Percentiles rank a stretch among this genome's conserved stretches.
These are phyloP conservation scores for Fagopyrum esculentum DNA, from an alignment of 148 eudicot genomes.

Conservation along the genomic window DNA sequence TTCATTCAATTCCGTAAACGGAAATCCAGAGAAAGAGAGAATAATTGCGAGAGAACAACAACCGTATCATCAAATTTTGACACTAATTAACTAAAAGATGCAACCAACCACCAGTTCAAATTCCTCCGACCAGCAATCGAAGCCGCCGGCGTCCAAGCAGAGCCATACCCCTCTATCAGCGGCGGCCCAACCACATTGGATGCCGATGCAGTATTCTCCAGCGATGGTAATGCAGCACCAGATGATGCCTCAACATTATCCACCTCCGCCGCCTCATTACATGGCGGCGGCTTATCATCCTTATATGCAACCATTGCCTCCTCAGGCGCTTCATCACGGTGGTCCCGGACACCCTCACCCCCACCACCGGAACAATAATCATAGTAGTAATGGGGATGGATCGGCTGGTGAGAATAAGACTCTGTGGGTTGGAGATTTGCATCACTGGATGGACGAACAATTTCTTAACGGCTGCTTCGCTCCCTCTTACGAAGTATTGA, in stretches of 20 bases:
- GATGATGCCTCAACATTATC: conserved; percentile 73
- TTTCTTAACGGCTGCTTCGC: conserved; percentile 27
- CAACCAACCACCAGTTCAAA: conserved; percentile 19
- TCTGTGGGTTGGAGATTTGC: conserved; percentile 92
- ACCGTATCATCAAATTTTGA: neutral
- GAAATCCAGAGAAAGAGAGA: neutral
- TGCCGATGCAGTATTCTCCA: conserved; percentile 73
- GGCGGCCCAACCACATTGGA: conserved; percentile 29
- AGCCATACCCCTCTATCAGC: conserved; percentile 6
- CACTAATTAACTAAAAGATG: conserved; percentile 14
- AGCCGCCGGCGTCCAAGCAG: conserved; percentile 9
- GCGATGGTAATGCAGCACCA: conserved; percentile 97
- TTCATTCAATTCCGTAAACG: neutral
- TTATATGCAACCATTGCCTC: conserved; percentile 34
- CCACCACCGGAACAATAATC: conserved; percentile 3
- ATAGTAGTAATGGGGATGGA: conserved; percentile 22
- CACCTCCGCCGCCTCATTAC: conserved; percentile 61
- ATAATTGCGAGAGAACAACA: neutral
- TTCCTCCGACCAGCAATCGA: conserved; percentile 7
- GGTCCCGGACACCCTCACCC: conserved; percentile 21
- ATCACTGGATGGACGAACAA: conserved; percentile 95
- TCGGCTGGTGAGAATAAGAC: conserved; percentile 70
- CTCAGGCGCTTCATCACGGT: conserved; percentile 24
- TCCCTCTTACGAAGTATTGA: conserved; percentile 16
- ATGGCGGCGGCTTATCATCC: conserved; percentile 35